A percentile compares a stretch with the other conserved stretches of the same genome.
These are phyloP conservation scores for Trametes sp. DNA, from an alignment of 1,284 basidiomycete genomes.

Conservation along the genomic window DNA sequence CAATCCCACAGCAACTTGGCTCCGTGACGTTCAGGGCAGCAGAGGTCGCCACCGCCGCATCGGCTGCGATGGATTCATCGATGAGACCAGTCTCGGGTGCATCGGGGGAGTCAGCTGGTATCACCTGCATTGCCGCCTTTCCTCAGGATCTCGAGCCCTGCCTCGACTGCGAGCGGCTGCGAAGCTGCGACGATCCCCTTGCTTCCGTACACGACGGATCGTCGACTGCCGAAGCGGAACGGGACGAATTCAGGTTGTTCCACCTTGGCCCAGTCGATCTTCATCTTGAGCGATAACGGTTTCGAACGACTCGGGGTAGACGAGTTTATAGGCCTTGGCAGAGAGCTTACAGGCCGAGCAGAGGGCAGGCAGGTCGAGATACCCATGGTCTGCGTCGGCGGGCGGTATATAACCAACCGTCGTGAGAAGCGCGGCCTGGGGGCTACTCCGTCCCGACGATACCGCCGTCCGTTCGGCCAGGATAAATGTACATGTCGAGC, in stretches of 20 bases:
- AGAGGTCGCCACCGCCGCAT: slow-evolving; percentile 82
- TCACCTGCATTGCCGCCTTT: slow-evolving; percentile 92
- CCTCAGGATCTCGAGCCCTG: slow-evolving; percentile 87
- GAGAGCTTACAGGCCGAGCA: background rate
- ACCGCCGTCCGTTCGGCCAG: slow-evolving; percentile 4
- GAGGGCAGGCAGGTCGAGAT: background rate
- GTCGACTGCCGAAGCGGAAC: slow-evolving; percentile 70
- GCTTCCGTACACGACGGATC: slow-evolving; percentile 83
- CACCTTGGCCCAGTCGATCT: slow-evolving; percentile 74
- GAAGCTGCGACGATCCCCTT: slow-evolving; percentile 92
- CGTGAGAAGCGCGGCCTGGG: slow-evolving; percentile 22
- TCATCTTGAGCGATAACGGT: too few species aligned
- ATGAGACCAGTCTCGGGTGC: background rate
- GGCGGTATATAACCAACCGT: slow-evolving; percentile 9
- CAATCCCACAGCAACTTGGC: slow-evolving; percentile 82
- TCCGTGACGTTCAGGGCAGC: slow-evolving; percentile 91
- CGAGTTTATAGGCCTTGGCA: too few species aligned
- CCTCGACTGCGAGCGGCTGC: slow-evolving; percentile 89
- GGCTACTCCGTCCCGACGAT: slow-evolving; percentile 1
- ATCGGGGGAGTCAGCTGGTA: background rate
- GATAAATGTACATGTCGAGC: slow-evolving; percentile 17
- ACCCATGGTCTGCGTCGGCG: background rate
- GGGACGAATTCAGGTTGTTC: slow-evolving; percentile 65
- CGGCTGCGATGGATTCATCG: slow-evolving; percentile 50
- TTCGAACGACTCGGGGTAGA: background rate